Conservation (phyloP, 257 asterid species). For the Scutellaria minor region DNA sequence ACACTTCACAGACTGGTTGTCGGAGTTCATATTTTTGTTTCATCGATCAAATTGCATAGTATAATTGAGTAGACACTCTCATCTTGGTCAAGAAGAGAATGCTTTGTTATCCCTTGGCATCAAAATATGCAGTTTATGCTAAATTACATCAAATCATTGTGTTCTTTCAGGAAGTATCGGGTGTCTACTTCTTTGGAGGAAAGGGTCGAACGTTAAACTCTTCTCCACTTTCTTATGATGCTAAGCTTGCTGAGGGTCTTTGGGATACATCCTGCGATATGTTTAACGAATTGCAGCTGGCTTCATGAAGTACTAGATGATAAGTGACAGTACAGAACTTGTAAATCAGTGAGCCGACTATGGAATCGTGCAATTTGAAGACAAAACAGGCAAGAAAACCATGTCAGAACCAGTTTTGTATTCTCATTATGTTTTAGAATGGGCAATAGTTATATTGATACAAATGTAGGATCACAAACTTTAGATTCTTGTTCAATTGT, state of each 20-base stretch:
- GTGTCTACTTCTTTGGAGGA: constrained; percentile 88
- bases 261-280: constrained; percentile 72
- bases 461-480: no score
- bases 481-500: no score
- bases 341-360: no score
- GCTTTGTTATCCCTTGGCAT: background rate
- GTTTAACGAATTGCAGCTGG: constrained; percentile 54
- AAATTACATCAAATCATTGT: background rate
- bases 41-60: background rate
- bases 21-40: background rate
- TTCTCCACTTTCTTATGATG: constrained; percentile 62
- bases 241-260: constrained; percentile 63
- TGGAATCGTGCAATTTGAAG: background rate
- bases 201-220: constrained; percentile 63
- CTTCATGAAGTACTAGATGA: constrained; percentile 36
- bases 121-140: no score
- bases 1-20: no score
- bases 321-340: background rate
- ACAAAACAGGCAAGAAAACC: background rate
- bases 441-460: no score
- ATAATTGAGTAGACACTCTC: background rate
- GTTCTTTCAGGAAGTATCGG: constrained; percentile 68
- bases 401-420: background rate
- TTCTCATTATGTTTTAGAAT: no score
- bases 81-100: no score